A percentile compares a stretch with the other conserved stretches of the same genome.
These are phyloP conservation scores for Nyssa sinensis DNA, from an alignment of 148 eudicot genomes.

Conservation along the genomic window DNA sequence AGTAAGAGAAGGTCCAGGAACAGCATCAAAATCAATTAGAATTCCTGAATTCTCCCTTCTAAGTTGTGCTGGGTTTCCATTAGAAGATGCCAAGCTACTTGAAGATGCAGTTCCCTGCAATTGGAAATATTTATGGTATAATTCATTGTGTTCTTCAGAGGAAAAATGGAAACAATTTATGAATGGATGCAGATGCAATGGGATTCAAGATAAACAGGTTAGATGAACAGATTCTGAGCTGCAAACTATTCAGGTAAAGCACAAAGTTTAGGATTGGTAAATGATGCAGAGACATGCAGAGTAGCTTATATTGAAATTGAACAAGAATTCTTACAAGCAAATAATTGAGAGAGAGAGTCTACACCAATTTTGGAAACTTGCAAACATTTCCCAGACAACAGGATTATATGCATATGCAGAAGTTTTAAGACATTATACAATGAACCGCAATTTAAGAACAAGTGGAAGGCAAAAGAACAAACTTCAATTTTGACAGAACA, in stretches of 20 bases:
- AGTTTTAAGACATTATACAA: too few relatives aligned
- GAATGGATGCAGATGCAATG: background rate
- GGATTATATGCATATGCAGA: too few relatives aligned
- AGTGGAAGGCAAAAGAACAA: background rate
- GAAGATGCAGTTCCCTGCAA: constrained; percentile 86
- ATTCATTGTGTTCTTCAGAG: too few relatives aligned
- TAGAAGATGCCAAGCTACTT: constrained; percentile 83
- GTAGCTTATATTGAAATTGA: background rate
- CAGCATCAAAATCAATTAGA: constrained; percentile 87
- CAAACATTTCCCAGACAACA: background rate
- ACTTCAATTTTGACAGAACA: background rate
- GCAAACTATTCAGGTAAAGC: background rate
- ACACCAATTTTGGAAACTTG: background rate
- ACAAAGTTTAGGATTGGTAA: background rate
- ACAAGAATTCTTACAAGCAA: background rate
- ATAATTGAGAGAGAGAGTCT: background rate
- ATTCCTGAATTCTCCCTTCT: constrained; percentile 51
- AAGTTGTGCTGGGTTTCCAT: constrained; percentile 59
- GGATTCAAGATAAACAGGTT: background rate
- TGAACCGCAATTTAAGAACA: background rate
- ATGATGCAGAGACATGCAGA: background rate
- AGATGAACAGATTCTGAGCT: background rate
- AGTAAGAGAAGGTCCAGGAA: constrained; percentile 51
- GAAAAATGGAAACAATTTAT: background rate
- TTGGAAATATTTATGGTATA: background rate